A percentile compares a stretch with the other conserved stretches of the same genome.
Evolutionary conservation across 73 alveolate genomes (phyloP).

Genomic region (Tetrahymena thermophila): DNA sequence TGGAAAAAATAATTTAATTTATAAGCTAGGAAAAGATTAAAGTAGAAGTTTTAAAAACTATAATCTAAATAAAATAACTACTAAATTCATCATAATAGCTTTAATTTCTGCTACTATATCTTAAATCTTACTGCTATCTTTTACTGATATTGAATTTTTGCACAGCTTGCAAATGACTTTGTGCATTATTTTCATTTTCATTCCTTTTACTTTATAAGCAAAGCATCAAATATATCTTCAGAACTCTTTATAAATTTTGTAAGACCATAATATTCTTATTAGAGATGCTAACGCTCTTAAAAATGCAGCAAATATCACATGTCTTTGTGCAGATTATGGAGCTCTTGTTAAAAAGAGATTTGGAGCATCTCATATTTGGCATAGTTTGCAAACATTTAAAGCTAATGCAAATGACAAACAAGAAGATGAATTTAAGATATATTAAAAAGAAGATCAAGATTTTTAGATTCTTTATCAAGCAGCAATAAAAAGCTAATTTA

Average conservation of each 20-base stretch:
- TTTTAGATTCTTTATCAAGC: background rate
- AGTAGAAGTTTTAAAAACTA: background rate
- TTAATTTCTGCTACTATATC: background rate
- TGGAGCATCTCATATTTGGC: background rate
- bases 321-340: background rate
- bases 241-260: background rate
- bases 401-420: background rate
- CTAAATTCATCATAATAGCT: background rate
- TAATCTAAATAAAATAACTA: background rate
- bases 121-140: background rate
- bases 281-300: background rate
- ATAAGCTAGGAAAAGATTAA: background rate
- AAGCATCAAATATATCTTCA: background rate
- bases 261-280: background rate
- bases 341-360: background rate
- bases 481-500: background rate
- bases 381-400: background rate
- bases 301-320: background rate
- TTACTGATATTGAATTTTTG: background rate
- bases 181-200: background rate
- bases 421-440: background rate
- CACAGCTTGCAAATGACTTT: background rate
- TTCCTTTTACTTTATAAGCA: background rate
- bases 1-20: background rate
- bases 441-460: background rate